Evolutionary conservation across 257 asterid genomes (phyloP).

Genomic region (Solanum clarkiae): DNA sequence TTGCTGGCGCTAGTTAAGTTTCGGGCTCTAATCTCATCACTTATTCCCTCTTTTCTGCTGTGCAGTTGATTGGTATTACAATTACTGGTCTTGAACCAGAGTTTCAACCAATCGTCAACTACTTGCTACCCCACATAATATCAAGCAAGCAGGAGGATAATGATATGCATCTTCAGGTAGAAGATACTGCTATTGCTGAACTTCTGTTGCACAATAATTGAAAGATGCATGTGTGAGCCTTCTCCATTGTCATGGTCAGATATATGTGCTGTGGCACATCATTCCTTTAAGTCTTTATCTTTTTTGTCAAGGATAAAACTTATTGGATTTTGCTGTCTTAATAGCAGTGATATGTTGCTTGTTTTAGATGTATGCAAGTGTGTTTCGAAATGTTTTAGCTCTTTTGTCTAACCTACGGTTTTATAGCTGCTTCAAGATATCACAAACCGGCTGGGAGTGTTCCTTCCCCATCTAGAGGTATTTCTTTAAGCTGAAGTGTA

Average conservation of each 20-base stretch:
- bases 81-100: slow-evolving; percentile 86
- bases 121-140: slow-evolving; percentile 67
- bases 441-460: slow-evolving; percentile 62
- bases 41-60: slow-evolving; percentile 3
- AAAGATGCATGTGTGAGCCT: neutral
- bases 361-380: neutral
- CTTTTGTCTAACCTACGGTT: slow-evolving; percentile 27
- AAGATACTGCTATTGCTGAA: slow-evolving; percentile 1
- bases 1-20: neutral
- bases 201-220: neutral
- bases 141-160: slow-evolving; percentile 69
- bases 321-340: neutral
- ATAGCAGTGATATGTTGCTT: neutral
- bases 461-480: slow-evolving; percentile 97
- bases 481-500: slow-evolving; percentile 1
- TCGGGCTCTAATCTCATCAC: neutral
- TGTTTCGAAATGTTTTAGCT: neutral
- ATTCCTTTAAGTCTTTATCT: neutral
- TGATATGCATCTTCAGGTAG: slow-evolving; percentile 91
- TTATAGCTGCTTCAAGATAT: slow-evolving; percentile 86
- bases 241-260: neutral
- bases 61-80: slow-evolving; percentile 83
- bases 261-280: neutral
- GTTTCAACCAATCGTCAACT: slow-evolving; percentile 73
- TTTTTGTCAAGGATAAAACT: neutral